Evolutionary conservation across 306 rosid genomes (phyloP).

Genomic region (Styphnolobium japonicum): DNA sequence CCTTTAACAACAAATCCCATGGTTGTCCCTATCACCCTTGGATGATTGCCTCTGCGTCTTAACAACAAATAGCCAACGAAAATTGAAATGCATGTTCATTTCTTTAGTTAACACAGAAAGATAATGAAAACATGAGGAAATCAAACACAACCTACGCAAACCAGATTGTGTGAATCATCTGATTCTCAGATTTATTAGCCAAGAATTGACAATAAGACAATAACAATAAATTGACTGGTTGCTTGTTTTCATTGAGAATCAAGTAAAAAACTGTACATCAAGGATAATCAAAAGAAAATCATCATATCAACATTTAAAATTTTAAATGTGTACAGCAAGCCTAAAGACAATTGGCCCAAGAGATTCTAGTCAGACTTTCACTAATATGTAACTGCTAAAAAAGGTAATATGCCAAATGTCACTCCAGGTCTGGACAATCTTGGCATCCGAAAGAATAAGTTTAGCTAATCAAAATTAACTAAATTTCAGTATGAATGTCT

Average conservation of each 20-base stretch:
- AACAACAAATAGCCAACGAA: not conserved
- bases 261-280: not conserved
- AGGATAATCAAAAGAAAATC: constrained; percentile 4
- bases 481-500: constrained; percentile 1
- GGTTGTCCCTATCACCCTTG: constrained; percentile 4
- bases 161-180: not conserved
- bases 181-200: constrained; percentile 3
- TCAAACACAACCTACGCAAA: constrained; percentile 1
- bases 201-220: not conserved
- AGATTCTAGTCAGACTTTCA: not conserved
- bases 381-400: not conserved
- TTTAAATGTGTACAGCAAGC: constrained; percentile 15
- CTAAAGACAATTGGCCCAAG: not conserved
- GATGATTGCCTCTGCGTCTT: constrained; percentile 13
- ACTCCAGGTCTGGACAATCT: constrained; percentile 11
- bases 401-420: not conserved
- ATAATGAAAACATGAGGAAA: not conserved
- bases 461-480: not conserved
- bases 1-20: constrained; percentile 10
- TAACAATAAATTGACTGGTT: not conserved
- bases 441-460: not conserved
- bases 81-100: not conserved
- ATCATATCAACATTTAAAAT: not conserved
- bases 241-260: constrained; percentile 7
- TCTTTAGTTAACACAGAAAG: constrained; percentile 6